Base-by-base conservation (phyloP, 495 filamentous ascomycete species). In the Aspergillus ostianus region DNA sequence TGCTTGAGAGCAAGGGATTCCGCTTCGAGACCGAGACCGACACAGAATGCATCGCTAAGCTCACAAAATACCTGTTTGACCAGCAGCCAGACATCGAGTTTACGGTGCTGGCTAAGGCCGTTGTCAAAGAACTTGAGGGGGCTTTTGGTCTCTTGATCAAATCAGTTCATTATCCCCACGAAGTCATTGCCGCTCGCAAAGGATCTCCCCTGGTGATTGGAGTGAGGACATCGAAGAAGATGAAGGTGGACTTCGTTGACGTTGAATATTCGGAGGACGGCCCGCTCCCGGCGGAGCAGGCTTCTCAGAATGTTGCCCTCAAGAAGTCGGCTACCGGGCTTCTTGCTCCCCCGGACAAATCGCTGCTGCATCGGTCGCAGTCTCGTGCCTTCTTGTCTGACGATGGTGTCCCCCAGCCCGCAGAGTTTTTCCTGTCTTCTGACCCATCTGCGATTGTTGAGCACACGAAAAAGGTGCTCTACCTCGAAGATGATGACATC, bases 161-260 rank as follows among this genome's bases (percentile, higher is more conserved):
- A 81, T 98, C 94, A 27, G 91, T 98, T 51, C 94, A 98, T 82
- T 98, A 91, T 78, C 93, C 94, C 57, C 93, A 97, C 74, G 95
- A 98, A 79, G 90, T 98, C 48, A 91, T 98, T 76, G 94, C 94
- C 30, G 95, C 94, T 63, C 89, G 94, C 65, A 98, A 98, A 84
- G 94, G 94, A 72, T 98, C 94, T 18, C 94, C 94, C 21, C 81
- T 98, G 48, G 94, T 98, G 51, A 88, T 98, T 66, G 94, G 94
- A 70, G 94, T 98, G 65, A 86, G 90, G 73, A 97, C 94, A 47
- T 84, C 91, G 74, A 93, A 87, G 84, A 96, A 96, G 80, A 98
- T 98, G 94, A 98, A 98, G 88, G 94, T 98, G 58, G 94, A 98
- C 77, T 98, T 98, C 69, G 94, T 98, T 65, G 94, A 98, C 74